Conservation (phyloP, 345 rosid genomes). For the Eucalyptus caleyi region DNA sequence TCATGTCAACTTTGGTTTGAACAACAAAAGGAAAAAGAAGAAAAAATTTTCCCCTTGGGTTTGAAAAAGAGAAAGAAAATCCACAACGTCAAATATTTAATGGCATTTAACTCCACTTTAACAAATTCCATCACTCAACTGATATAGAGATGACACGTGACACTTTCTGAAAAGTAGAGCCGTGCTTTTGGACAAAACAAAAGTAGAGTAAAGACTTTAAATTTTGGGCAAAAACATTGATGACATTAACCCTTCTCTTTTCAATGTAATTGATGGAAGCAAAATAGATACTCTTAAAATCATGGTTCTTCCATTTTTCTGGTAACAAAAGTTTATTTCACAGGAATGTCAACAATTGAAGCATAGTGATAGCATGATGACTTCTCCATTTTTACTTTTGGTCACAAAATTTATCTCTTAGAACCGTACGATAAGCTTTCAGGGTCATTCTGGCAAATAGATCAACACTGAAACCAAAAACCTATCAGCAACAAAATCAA, state of each 20-base stretch:
- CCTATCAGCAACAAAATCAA: not conserved
- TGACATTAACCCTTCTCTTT: not conserved
- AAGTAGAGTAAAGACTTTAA: not conserved
- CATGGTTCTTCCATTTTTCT: not conserved
- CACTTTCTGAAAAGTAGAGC: not conserved
- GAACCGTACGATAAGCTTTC: not conserved
- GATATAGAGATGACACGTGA: not conserved
- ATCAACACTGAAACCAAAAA: not conserved
- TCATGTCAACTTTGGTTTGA: not conserved
- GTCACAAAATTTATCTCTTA: not conserved
- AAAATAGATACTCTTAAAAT: not conserved
- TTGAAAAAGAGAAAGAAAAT: not conserved
- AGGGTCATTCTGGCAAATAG: not conserved
- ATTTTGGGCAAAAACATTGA: not conserved
- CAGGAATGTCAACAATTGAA: not conserved
- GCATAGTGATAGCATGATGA: not conserved
- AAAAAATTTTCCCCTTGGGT: not conserved
- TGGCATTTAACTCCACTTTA: not conserved
- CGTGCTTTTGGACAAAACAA: not conserved
- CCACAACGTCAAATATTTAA: not conserved
- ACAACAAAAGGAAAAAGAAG: not conserved
- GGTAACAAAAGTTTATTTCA: not conserved
- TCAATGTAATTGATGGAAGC: not conserved
- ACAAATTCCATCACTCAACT: not conserved
- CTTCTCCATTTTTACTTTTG: not conserved